Base-by-base conservation (phyloP, 1,139 yeast species). In the Debaryomyces sp. region DNA sequence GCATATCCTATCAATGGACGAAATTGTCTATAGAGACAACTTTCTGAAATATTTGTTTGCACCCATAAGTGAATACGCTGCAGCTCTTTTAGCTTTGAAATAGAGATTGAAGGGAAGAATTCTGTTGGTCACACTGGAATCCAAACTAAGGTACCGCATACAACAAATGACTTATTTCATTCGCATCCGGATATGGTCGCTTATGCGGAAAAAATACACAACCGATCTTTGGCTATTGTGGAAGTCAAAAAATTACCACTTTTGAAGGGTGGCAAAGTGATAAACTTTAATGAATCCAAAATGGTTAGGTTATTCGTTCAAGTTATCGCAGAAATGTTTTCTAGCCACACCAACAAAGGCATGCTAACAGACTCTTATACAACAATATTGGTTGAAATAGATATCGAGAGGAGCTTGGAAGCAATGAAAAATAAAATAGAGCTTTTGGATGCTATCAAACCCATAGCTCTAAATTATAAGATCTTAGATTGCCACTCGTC, bases 231-330 rank as follows among this genome's bases (percentile, higher is more conserved):
- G 2, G 33, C 33, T 29, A 29, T 29, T 7, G 33, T 29, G 13
- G 33, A 43, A 23, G 41, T 36, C 8, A 35, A 43, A 36, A 27
- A 9, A 18, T 26, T 43, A 8, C 46, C 46, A 5, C n/a, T 35
- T 17, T 35, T 43, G 10, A 21, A 22, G 22, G 27, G 29, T 2
- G 2, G 22, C 12, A 35, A 24, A 34, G 17, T 8, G 15, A 5
- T 36, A 29, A 24, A 12, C 17, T 43, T 35, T 26, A 15, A 27
- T 17, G 35, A 43, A 1, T 7, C 13, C 1, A 35, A 35, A 24
- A 18, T 18, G 21, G 21, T 18, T 18, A 18, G 21, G 3, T 18
- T 18, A 2, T 18, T 18, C 21, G 21, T 18, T 18, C 21, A 18
- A 18, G 21, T 18, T 18, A 4, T 18, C 5, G 21, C 21, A 4